Evolutionary conservation across 805 yeast species (phyloP), one percentile per base, ranked within the genome.

Genomic region (Ogataea paradorogensis): DNA sequence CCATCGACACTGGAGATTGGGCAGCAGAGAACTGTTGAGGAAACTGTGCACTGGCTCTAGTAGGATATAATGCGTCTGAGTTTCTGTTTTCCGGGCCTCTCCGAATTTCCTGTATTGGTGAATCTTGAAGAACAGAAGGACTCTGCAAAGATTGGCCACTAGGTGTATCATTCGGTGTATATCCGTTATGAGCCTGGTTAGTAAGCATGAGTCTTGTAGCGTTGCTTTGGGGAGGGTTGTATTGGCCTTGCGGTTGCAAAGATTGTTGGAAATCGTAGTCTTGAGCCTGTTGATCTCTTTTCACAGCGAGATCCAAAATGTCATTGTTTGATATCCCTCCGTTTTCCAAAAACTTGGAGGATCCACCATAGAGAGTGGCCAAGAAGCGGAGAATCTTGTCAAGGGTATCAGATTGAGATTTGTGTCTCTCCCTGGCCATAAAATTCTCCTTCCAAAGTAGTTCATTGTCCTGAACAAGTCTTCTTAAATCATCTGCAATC

Each of bases 371-470:
- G 3, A 91, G 74, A 5, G 90, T 77, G 2, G 96, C 95, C 53
- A 93, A 69, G 50, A 93, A 91, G 51, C 93, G 77, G 53, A 93
- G 65, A 35, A 93, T 91, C 48, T 86, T 84, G 48, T 89, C 95
- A 40, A 93, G 70, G 15, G 96, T 87, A 47, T 85, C 91, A 28
- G 91, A 80, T 59, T 93, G 98, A 24, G 81, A 73, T 52, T 83
- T 78, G 61, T 90, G 86, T 48, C 90, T 76, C 59, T 91, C 97
- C 38, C 97, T 72, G 5, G 91, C 82, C 42, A 80, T 66, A 58
- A 74, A 81, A 54, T 88, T 83, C 58, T 93, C 98, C 45, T 83
- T 82, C 99, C 99, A 93, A 31, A 93, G 65, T 53, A 87, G 62
- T 58, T 87, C 91, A 64, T 91, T 93, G 58, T 93, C 98, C 45